phyloP scores from a whole-genome alignment of 2,329 filamentous ascomycete species.

The Sclerotinia trifoliorum region DNA sequence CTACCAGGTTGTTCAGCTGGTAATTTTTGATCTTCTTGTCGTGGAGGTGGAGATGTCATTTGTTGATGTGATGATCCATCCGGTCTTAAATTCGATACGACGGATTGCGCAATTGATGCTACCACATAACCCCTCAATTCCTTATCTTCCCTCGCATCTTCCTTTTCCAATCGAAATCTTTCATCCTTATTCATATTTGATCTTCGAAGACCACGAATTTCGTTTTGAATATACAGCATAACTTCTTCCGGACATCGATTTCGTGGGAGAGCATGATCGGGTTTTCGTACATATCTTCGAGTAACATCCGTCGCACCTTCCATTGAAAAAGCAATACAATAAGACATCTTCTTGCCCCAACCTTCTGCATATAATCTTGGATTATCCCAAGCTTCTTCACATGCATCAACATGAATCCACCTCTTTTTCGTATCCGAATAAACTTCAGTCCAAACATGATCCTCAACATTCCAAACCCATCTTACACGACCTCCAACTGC shows the following conservation, averaged over 20 bases:
- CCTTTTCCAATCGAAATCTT: conserved; percentile 75
- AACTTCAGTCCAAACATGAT: conserved; percentile 96
- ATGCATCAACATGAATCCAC: conserved; percentile 96
- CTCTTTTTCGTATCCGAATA: conserved; percentile 91
- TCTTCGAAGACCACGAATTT: conserved; percentile 82
- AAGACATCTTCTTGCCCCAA: conserved; percentile 95
- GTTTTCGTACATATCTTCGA: conserved; percentile 68
- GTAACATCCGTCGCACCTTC: conserved; percentile 73
- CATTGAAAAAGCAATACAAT: conserved; percentile 94
- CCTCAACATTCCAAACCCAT: conserved; percentile 98
- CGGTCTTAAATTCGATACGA: conserved; percentile 43
- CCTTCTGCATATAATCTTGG: conserved; percentile 89
- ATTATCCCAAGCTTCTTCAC: conserved; percentile 94
- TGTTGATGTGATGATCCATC: conserved; percentile 27
- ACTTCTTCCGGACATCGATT: conserved; percentile 84
- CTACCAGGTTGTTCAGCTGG: conserved; percentile 58
- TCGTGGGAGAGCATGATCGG: conserved; percentile 69
- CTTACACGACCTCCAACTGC: conserved; percentile 87
- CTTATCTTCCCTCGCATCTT: conserved; percentile 72
- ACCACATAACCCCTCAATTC: conserved; percentile 75
- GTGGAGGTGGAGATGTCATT: conserved; percentile 23
- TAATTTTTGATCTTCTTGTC: conserved; percentile 56
- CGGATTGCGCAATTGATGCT: conserved; percentile 68
- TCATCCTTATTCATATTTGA: conserved; percentile 83
- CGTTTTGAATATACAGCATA: conserved; percentile 84